Evolutionary conservation across 2,329 filamentous ascomycete species (phyloP), one percentile per base, ranked within the genome.

Genomic region (Fusarium foetens): DNA sequence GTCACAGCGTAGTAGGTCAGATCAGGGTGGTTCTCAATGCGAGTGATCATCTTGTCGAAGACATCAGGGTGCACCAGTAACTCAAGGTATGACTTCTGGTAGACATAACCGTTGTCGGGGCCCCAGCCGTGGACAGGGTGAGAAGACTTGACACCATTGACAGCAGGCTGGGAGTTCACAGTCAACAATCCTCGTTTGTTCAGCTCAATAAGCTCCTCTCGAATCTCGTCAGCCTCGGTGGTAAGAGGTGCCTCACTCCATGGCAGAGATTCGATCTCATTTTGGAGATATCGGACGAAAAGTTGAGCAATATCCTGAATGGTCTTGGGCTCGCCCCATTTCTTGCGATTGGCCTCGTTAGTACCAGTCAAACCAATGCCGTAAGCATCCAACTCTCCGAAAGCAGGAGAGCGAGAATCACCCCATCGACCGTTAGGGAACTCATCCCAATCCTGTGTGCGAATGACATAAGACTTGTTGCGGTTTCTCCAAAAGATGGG

Each of bases 371-470:
- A 84, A 48, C 95, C 94, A 76, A 98, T 94, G 46, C 95, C 95
- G 79, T 99, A 98, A 13, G 94, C 91, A 82, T 98, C 95, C 58
- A 98, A 86, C 82, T 98, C 94, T 78, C 96, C 96, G 79, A 98
- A 99, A 55, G 96, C 96, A 68, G 96, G 96, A 65, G 95, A 98
- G 72, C 96, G 90, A 58, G 95, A 95, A 82, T 99, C 96, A 83
- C 96, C 97, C 96, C 96, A 99, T 82, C 96, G 93, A 51, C 96
- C 96, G 86, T 99, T 99, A 62, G 96, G 96, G 77, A 98, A 99
- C 81, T 99, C 96, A 78, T 99, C 96, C 96, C 96, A 99, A 76
- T 98, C 95, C 80, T 98, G 95, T 1, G 96, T 99, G 61, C 96
- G 94, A 62, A 94, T 91, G 61, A 99, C 91, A 78, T 99, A 99